Evolutionary conservation across 2,329 filamentous ascomycete genomes (phyloP).

Genomic region (Didymella sp.): DNA sequence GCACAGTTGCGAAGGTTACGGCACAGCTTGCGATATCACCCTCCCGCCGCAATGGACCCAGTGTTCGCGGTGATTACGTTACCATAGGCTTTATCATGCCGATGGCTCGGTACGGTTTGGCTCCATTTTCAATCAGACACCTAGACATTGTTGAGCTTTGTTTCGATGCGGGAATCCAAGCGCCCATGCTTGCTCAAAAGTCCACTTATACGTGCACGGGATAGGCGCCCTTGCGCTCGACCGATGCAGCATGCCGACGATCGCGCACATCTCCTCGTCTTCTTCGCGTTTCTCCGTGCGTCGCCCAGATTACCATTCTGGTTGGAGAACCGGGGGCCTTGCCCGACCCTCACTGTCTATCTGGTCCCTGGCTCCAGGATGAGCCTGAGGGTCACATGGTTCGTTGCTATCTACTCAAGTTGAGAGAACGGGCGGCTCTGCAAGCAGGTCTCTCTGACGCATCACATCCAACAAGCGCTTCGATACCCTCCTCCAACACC

Average conservation of each 20-base stretch:
- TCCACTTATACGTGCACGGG: neutral
- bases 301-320: conserved; percentile 4
- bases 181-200: neutral
- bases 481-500: neutral
- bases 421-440: neutral
- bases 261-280: conserved; percentile 7
- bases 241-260: neutral
- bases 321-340: neutral
- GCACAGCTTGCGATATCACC: neutral
- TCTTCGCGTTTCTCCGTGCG: conserved; percentile 6
- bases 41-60: neutral
- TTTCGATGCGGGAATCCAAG: conserved; percentile 1
- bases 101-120: neutral
- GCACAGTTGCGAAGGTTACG: neutral
- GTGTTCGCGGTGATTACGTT: conserved; percentile 9
- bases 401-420: neutral
- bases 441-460: neutral
- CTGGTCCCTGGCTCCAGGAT: neutral
- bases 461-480: neutral
- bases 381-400: neutral
- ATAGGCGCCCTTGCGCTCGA: conserved; percentile 6
- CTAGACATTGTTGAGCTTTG: conserved; percentile 1
- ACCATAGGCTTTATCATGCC: conserved; percentile 3
- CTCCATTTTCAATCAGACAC: neutral
- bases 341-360: neutral